phyloP scores from a whole-genome alignment of 1,139 yeast species.

The Lodderomyces orthopsilosis region DNA sequence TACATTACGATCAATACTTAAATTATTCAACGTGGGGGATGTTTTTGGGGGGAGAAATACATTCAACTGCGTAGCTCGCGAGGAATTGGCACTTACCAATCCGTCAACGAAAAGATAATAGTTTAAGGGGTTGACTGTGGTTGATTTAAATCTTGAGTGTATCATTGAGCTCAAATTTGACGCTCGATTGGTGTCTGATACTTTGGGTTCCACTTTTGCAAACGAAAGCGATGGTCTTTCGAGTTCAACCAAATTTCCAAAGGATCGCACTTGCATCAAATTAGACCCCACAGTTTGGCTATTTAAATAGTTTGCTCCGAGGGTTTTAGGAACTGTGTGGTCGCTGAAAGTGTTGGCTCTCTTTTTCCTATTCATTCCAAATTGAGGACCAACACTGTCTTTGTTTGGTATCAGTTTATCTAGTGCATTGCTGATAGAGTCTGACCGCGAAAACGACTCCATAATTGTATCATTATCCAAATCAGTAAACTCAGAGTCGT shows the following conservation, averaged over 20 bases:
- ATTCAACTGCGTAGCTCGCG: slow-evolving; percentile 26
- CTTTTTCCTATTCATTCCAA: slow-evolving; percentile 19
- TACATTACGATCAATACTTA: slow-evolving; percentile 44
- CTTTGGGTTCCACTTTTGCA: slow-evolving; percentile 22
- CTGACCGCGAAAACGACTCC: slow-evolving; percentile 31
- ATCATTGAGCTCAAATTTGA: slow-evolving; percentile 44
- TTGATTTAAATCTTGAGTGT: slow-evolving; percentile 31
- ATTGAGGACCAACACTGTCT: slow-evolving; percentile 2
- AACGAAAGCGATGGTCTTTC: slow-evolving; percentile 19
- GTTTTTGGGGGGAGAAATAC: slow-evolving; percentile 39
- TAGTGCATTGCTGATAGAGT: slow-evolving; percentile 19
- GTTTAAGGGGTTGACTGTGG: slow-evolving; percentile 48
- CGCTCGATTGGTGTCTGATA: not conserved
- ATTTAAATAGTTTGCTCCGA: slow-evolving; percentile 8
- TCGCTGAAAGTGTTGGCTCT: slow-evolving; percentile 19
- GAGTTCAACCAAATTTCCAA: slow-evolving; percentile 2
- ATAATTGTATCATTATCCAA: slow-evolving; percentile 40
- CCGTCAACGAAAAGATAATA: slow-evolving; percentile 50
- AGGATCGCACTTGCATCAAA: slow-evolving; percentile 7
- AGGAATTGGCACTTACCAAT: slow-evolving; percentile 22
- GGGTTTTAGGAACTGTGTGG: slow-evolving; percentile 16
- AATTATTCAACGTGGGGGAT: slow-evolving; percentile 27
- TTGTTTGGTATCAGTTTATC: not conserved
- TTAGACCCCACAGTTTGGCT: slow-evolving; percentile 3
- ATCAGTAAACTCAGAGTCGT: slow-evolving; percentile 47